These are phyloP conservation scores for Plasmodium chabaudi DNA, from an alignment of 169 alveolate genomes.

Conservation along the genomic window DNA sequence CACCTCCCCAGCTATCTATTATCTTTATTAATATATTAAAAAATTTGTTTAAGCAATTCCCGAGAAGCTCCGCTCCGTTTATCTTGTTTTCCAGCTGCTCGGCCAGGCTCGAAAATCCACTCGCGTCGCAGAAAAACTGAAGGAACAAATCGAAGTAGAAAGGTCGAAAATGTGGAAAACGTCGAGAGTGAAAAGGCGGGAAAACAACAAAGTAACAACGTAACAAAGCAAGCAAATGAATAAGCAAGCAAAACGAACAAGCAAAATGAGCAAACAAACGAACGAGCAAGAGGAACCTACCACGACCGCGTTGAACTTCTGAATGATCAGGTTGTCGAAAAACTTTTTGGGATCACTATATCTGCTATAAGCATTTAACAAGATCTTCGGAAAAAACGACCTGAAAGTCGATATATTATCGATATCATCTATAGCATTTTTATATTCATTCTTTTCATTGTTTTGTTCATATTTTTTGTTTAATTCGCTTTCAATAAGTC, in stretches of 20 bases:
- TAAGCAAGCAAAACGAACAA: conserved; percentile 19
- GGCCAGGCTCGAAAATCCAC: conserved; percentile 88
- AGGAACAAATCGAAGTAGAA: not conserved
- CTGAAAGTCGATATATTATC: conserved; percentile 27
- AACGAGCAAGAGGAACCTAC: not conserved
- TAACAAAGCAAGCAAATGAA: conserved; percentile 59
- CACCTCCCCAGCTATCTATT: conserved; percentile 91
- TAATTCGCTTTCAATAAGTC: conserved; percentile 26
- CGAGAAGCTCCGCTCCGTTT: conserved; percentile 87
- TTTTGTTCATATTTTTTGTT: conserved; percentile 15
- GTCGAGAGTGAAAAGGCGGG: too few relatives aligned
- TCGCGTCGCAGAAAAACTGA: conserved; percentile 86
- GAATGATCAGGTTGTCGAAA: conserved; percentile 34
- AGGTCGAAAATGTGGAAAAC: not conserved
- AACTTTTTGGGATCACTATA: conserved; percentile 37
- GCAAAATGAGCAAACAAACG: too few relatives aligned
- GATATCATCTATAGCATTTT: conserved; percentile 9
- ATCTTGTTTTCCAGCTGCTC: conserved; percentile 85
- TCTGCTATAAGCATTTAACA: conserved; percentile 33
- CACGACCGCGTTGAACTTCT: conserved; percentile 58
- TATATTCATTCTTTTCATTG: conserved; percentile 7
- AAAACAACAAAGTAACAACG: too few relatives aligned
- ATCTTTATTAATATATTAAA: conserved; percentile 87
- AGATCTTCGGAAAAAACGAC: conserved; percentile 45
- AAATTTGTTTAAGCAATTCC: conserved; percentile 85